Conservation (phyloP, 1,284 basidiomycete species). For the Fomes fomentarius region DNA sequence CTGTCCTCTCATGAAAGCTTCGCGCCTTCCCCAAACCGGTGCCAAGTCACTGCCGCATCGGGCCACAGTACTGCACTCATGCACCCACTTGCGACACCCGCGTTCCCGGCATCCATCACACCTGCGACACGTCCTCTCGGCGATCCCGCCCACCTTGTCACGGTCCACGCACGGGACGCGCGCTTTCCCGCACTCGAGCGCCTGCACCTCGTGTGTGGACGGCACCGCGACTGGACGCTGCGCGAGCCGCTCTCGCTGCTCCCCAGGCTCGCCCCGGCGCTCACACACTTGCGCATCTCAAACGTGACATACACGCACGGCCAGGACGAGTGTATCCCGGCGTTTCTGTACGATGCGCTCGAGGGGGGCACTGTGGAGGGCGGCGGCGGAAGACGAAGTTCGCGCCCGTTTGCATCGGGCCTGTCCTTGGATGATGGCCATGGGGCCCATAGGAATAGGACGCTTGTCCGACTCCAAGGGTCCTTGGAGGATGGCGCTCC, state of each 20-base stretch:
- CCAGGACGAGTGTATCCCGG: conserved; percentile 12
- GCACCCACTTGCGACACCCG: no score
- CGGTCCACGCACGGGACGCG: no score
- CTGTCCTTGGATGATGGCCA: no score
- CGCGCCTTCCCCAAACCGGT: neutral
- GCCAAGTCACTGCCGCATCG: neutral
- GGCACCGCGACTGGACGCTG: conserved; percentile 19
- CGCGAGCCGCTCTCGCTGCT: conserved; percentile 17
- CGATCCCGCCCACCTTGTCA: no score
- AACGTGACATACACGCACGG: conserved; percentile 24
- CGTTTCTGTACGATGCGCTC: conserved; percentile 18
- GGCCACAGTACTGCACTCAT: neutral
- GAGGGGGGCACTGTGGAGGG: neutral
- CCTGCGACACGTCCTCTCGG: conserved; percentile 6
- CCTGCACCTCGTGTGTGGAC: conserved; percentile 21
- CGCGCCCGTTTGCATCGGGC: no score
- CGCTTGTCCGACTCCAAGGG: neutral
- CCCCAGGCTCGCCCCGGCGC: conserved; percentile 15
- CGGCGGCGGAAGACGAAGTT: no score
- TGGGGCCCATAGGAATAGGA: no score
- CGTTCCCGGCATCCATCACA: neutral
- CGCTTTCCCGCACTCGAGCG: conserved; percentile 24
- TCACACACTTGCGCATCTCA: conserved; percentile 22
- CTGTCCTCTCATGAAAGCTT: no score
- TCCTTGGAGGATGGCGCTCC: neutral